Evolutionary conservation across 106 monocot species (phyloP).

Genomic region (Phalaenopsis aphrodite): DNA sequence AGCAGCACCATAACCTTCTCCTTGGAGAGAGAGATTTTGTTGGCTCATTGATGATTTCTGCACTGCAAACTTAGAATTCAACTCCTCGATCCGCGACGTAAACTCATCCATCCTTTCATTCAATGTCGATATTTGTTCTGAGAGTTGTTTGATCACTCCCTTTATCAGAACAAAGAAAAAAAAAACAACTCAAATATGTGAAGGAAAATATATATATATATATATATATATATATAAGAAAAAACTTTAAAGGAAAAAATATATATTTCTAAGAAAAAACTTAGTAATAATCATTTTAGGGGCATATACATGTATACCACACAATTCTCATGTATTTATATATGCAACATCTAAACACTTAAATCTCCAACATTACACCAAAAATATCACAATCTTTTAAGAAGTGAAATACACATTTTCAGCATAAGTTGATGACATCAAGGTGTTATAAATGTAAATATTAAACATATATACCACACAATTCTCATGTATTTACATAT

Average conservation of each 20-base stretch:
- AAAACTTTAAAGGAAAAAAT: not conserved
- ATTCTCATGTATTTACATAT: too few species aligned
- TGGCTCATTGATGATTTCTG: slow-evolving; percentile 50
- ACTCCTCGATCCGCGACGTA: slow-evolving; percentile 62
- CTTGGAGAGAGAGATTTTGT: slow-evolving; percentile 46
- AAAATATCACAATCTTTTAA: too few species aligned
- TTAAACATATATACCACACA: too few species aligned
- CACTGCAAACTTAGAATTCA: slow-evolving; percentile 58
- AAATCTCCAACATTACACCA: too few species aligned
- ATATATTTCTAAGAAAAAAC: not conserved
- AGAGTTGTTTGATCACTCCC: slow-evolving; percentile 63
- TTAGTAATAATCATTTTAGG: too few species aligned
- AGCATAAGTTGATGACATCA: too few species aligned
- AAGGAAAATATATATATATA: not conserved
- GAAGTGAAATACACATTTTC: too few species aligned
- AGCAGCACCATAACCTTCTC: slow-evolving; percentile 60
- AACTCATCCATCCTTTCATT: slow-evolving; percentile 89
- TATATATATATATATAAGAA: not conserved
- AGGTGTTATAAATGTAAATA: too few species aligned
- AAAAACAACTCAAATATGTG: not conserved
- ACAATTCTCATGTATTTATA: too few species aligned
- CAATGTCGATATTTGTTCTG: slow-evolving; percentile 81
- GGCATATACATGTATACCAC: too few species aligned
- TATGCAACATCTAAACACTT: too few species aligned
- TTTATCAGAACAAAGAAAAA: slow-evolving; percentile 9